Conservation (phyloP, 2,329 filamentous ascomycete genomes). For the Trichoderma sp. region DNA sequence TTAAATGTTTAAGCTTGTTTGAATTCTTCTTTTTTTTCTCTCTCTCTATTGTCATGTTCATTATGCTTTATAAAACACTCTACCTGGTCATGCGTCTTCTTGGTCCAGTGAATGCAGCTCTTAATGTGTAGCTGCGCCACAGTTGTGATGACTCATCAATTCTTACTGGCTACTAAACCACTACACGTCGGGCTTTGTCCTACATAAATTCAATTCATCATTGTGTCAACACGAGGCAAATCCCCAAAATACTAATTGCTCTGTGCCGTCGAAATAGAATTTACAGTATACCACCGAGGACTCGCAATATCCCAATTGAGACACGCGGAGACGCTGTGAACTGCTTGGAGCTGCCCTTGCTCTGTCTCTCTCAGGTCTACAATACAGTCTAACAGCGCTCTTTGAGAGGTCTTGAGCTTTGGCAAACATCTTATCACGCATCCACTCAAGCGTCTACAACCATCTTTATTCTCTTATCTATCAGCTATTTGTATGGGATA, state of each 20-base stretch:
- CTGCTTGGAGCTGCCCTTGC: neutral
- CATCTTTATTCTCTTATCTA: neutral
- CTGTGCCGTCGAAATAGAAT: neutral
- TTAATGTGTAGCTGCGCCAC: conserved; percentile 17
- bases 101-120: neutral
- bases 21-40: neutral
- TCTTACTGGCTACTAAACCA: neutral
- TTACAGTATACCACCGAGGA: neutral
- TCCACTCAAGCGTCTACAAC: neutral
- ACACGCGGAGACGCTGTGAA: neutral
- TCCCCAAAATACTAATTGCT: neutral
- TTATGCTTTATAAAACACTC: neutral
- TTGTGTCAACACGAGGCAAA: conserved; percentile 6
- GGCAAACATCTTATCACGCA: neutral
- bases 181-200: conserved; percentile 2
- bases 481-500: neutral
- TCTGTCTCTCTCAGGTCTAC: neutral
- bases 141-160: conserved; percentile 25
- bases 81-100: neutral
- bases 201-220: conserved; percentile 5
- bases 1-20: neutral
- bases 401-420: neutral
- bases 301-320: neutral
- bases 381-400: neutral
- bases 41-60: neutral